Percentiles rank a stretch among this genome's conserved stretches.
Conservation (phyloP, 441 rosid species). For the Euphorbia schlechtendalii region DNA sequence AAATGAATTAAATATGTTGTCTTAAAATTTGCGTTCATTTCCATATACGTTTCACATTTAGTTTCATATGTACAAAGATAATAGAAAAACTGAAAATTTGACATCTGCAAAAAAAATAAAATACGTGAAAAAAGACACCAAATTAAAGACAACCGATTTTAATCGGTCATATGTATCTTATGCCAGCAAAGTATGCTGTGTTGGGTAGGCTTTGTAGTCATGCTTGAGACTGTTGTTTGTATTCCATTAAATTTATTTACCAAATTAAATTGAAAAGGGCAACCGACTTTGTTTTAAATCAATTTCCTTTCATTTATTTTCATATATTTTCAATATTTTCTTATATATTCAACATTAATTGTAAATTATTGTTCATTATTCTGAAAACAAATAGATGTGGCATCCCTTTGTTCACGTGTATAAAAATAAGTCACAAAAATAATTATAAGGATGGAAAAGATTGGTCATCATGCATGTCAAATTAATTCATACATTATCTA, state of each 20-base stretch:
- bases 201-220: background rate
- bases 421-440: background rate
- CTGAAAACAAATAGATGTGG: background rate
- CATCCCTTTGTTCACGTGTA: background rate
- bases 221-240: background rate
- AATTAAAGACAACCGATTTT: too few species aligned
- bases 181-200: too few species aligned
- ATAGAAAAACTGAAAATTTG: too few species aligned
- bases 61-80: too few species aligned
- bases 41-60: too few species aligned
- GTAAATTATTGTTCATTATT: background rate
- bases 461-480: too few species aligned
- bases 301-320: background rate
- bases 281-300: background rate
- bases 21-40: too few species aligned
- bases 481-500: too few species aligned
- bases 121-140: too few species aligned
- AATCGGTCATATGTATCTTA: too few species aligned
- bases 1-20: too few species aligned
- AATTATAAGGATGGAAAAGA: background rate
- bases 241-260: background rate
- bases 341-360: background rate
- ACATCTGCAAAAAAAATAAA: too few species aligned
- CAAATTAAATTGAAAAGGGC: background rate
- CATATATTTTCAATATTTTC: background rate